These are phyloP conservation scores for Aureobasidium sp. DNA, from an alignment of 2,329 filamentous ascomycete species.

Conservation along the genomic window DNA sequence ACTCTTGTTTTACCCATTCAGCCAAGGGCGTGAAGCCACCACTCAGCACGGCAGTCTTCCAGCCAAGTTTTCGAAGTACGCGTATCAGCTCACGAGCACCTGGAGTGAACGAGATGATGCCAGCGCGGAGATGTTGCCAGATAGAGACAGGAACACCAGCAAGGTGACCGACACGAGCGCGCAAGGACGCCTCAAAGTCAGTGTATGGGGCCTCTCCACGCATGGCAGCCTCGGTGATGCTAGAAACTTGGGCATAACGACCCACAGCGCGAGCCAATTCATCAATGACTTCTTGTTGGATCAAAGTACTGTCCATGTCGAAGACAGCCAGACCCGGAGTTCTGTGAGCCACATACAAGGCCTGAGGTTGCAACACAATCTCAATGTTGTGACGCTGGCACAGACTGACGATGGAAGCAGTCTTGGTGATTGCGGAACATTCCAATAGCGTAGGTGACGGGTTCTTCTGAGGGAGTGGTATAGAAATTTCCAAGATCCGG, in stretches of 20 bases:
- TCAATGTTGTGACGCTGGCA: conserved; percentile 14
- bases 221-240: conserved; percentile 92
- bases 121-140: conserved; percentile 57
- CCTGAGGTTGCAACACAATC: conserved; percentile 17
- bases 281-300: conserved; percentile 96
- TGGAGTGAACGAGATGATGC: conserved; percentile 70
- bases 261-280: conserved; percentile 81
- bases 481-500: conserved; percentile 16
- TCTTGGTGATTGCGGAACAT: conserved; percentile 15
- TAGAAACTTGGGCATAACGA: conserved; percentile 60
- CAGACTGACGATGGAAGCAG: conserved; percentile 13
- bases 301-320: conserved; percentile 97
- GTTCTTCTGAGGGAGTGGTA: conserved; percentile 12
- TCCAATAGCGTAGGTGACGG: conserved; percentile 11
- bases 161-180: conserved; percentile 71
- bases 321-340: conserved; percentile 71
- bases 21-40: conserved; percentile 90
- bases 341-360: conserved; percentile 20
- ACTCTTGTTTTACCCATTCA: conserved; percentile 69
- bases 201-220: conserved; percentile 65
- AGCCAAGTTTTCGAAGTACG: conserved; percentile 69
- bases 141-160: conserved; percentile 72
- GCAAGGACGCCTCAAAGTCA: conserved; percentile 79
- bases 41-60: conserved; percentile 83
- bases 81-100: conserved; percentile 70